Evolutionary conservation across 495 filamentous ascomycete species (phyloP).

Genomic region (Penicillium cosmopolitanum): DNA sequence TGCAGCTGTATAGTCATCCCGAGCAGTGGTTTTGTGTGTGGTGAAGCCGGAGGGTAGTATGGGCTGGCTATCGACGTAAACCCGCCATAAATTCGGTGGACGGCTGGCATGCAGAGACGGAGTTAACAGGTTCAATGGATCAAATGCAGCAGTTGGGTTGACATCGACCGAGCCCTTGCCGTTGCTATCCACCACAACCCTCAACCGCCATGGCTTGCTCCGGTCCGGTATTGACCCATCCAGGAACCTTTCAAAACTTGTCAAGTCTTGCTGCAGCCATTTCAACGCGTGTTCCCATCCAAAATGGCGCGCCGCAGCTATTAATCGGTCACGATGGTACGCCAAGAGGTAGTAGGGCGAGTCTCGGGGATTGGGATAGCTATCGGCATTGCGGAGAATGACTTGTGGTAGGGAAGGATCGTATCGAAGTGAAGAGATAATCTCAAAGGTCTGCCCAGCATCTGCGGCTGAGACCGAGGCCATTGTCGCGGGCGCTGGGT

Average conservation of each 20-base stretch:
- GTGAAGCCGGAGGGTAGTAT: constrained; percentile 66
- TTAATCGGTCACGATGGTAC: constrained; percentile 81
- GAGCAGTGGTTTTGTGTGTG: constrained; percentile 73
- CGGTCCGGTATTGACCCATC: constrained; percentile 42
- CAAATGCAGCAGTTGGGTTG: constrained; percentile 49
- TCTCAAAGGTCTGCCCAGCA: constrained; percentile 44
- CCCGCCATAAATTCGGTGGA: constrained; percentile 34
- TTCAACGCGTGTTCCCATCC: constrained; percentile 50
- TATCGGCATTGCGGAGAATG: constrained; percentile 44
- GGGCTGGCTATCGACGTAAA: constrained; percentile 59
- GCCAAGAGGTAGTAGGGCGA: constrained; percentile 84
- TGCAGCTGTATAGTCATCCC: constrained; percentile 67
- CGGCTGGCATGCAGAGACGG: constrained; percentile 21
- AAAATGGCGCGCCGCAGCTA: constrained; percentile 72
- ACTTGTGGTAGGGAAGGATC: constrained; percentile 63
- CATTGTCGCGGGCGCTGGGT: constrained; percentile 10
- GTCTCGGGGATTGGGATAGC: constrained; percentile 39
- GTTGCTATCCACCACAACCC: constrained; percentile 52
- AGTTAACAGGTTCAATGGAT: constrained; percentile 59
- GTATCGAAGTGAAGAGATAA: constrained; percentile 77
- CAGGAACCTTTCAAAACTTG: constrained; percentile 32
- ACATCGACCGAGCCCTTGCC: constrained; percentile 56
- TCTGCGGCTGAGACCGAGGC: constrained; percentile 1
- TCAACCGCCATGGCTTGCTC: constrained; percentile 52
- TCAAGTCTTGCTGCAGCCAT: constrained; percentile 37